Percentiles rank a stretch among this genome's conserved stretches.
Conservation (phyloP, 306 rosid species). For the Alnus rubra region DNA sequence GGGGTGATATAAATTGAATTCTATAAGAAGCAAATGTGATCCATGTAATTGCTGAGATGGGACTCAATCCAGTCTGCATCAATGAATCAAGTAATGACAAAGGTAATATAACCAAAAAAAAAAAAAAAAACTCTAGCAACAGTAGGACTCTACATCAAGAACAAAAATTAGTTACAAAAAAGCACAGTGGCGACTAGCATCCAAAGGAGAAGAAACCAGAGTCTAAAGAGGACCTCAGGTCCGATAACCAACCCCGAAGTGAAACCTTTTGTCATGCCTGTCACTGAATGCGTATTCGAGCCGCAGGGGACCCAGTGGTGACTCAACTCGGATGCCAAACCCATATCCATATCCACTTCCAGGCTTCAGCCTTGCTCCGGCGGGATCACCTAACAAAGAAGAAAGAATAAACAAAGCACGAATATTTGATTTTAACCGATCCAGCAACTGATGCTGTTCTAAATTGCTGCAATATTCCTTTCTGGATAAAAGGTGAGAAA, state of each 20-base stretch:
- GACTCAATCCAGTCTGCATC: too few relatives aligned
- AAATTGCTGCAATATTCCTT: slow-evolving; percentile 2
- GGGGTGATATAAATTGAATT: too few relatives aligned
- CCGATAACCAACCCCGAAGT: slow-evolving; percentile 90
- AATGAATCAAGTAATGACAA: too few relatives aligned
- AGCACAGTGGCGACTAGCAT: not conserved
- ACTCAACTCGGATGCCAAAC: slow-evolving; percentile 89
- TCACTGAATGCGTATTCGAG: slow-evolving; percentile 92
- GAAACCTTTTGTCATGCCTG: too few relatives aligned
- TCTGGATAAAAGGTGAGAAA: too few relatives aligned
- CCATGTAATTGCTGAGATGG: slow-evolving; percentile 43
- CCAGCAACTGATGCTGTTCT: slow-evolving; percentile 5
- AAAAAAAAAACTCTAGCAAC: not conserved
- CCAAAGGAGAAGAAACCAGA: not conserved
- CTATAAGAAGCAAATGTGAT: too few relatives aligned
- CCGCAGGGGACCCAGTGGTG: slow-evolving; percentile 94
- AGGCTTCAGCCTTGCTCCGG: slow-evolving; percentile 89
- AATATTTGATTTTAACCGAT: slow-evolving; percentile 13
- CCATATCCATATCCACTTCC: slow-evolving; percentile 99
- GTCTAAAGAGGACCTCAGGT: slow-evolving; percentile 40
- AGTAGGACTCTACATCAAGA: not conserved
- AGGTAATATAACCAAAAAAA: too few relatives aligned
- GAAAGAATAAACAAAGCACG: too few relatives aligned
- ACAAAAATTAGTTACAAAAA: not conserved
- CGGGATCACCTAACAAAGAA: slow-evolving; percentile 89